A percentile compares a stretch with the other conserved stretches of the same genome.
phyloP scores from a whole-genome alignment of 495 filamentous ascomycete genomes.

The Annulohypoxylon bovei region DNA sequence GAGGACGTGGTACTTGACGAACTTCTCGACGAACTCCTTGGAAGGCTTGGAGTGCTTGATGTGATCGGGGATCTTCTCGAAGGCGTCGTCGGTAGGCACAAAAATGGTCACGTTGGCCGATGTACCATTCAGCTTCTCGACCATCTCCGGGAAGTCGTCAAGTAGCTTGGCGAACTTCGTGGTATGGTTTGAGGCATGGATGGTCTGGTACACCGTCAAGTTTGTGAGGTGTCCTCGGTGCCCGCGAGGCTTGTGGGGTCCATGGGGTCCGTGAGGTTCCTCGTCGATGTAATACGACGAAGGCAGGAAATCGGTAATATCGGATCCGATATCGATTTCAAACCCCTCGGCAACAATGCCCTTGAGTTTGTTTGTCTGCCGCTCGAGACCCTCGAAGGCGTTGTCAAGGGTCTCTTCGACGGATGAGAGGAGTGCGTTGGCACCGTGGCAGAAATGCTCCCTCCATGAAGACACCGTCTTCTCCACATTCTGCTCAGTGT shows the following conservation, averaged over 20 bases:
- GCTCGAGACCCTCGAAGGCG: slow-evolving; percentile 48
- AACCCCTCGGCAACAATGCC: slow-evolving; percentile 8
- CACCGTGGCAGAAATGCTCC: slow-evolving; percentile 7
- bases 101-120: slow-evolving; percentile 80
- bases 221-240: slow-evolving; percentile 59
- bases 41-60: slow-evolving; percentile 58
- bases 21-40: slow-evolving; percentile 69
- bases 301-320: slow-evolving; percentile 34
- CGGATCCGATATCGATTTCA: slow-evolving; percentile 9
- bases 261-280: not conserved
- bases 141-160: slow-evolving; percentile 73
- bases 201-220: slow-evolving; percentile 78
- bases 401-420: slow-evolving; percentile 51
- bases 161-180: slow-evolving; percentile 78
- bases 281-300: slow-evolving; percentile 36
- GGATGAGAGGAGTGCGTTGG: slow-evolving; percentile 50
- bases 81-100: slow-evolving; percentile 78
- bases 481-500: slow-evolving; percentile 36
- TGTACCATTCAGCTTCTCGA: slow-evolving; percentile 74
- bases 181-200: slow-evolving; percentile 76
- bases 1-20: slow-evolving; percentile 77
- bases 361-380: slow-evolving; percentile 42
- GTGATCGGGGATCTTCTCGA: slow-evolving; percentile 71
- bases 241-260: not conserved
- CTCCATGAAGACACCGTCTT: slow-evolving; percentile 28